phyloP scores from a whole-genome alignment of 306 rosid genomes.

The Ochetophila trinervis region DNA sequence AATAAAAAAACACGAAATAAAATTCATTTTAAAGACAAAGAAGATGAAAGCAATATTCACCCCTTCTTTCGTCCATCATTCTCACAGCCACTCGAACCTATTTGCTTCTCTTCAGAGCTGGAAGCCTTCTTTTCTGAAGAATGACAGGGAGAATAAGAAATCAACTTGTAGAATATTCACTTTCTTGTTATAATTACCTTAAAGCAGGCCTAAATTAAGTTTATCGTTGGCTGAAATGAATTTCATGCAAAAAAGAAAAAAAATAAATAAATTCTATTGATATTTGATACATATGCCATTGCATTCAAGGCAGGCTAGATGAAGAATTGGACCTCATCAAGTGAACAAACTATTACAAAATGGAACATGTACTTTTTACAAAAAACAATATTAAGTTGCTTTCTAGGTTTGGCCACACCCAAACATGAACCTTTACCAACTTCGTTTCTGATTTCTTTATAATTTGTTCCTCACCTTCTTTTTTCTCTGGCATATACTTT shows the following conservation, averaged over 20 bases:
- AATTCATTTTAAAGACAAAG: not conserved
- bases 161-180: not conserved
- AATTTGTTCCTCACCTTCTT: conserved; percentile 32
- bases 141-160: not conserved
- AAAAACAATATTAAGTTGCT: too few species aligned
- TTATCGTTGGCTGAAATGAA: too few species aligned
- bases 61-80: conserved; percentile 33
- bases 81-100: conserved; percentile 23
- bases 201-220: not conserved
- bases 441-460: not conserved
- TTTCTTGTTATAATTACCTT: too few species aligned
- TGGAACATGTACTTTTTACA: too few species aligned
- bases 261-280: too few species aligned
- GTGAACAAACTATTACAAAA: too few species aligned
- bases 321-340: too few species aligned
- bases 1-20: not conserved
- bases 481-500: conserved; percentile 41
- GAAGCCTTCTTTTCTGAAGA: conserved; percentile 33
- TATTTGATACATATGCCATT: too few species aligned
- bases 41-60: conserved; percentile 8
- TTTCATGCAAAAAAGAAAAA: not conserved
- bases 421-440: not conserved
- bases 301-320: too few species aligned
- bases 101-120: conserved; percentile 35
- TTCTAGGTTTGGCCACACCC: too few species aligned